Evolutionary conservation across 177 flowering plant genomes (phyloP).

Genomic region (Vitis hybrid): DNA sequence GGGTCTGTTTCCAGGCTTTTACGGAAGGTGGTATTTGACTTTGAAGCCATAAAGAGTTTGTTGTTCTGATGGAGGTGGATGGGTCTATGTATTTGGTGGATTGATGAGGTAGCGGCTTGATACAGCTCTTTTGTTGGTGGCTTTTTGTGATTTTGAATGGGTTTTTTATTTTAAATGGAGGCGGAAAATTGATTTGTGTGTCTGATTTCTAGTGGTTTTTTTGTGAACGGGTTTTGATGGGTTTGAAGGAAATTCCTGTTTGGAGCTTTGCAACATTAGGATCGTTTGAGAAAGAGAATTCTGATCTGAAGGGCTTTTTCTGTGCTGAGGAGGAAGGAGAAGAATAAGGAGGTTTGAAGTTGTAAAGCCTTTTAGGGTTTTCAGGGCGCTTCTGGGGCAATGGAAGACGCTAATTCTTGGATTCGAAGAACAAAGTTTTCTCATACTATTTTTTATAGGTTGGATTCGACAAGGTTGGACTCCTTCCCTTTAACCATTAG

Average conservation of each 20-base stretch:
- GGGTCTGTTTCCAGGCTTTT: slow-evolving; percentile 26
- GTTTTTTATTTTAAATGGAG: slow-evolving; percentile 8
- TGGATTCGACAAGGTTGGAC: slow-evolving; percentile 30
- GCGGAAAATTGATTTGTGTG: slow-evolving; percentile 15
- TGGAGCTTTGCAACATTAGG: slow-evolving; percentile 15
- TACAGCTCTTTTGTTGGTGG: neutral
- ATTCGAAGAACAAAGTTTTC: slow-evolving; percentile 79
- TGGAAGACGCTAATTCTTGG: slow-evolving; percentile 67
- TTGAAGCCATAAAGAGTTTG: slow-evolving; percentile 21
- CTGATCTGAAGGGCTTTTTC: slow-evolving; percentile 15
- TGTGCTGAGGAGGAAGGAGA: slow-evolving; percentile 13
- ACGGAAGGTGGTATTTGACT: slow-evolving; percentile 36
- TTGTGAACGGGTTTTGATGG: slow-evolving; percentile 27
- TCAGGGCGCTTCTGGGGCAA: slow-evolving; percentile 3
- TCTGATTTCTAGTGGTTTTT: neutral
- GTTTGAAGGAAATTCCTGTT: slow-evolving; percentile 23
- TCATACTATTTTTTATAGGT: slow-evolving; percentile 57
- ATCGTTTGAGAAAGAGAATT: slow-evolving; percentile 7
- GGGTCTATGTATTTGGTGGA: too few relatives aligned
- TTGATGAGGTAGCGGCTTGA: slow-evolving; percentile 8
- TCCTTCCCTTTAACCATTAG: slow-evolving; percentile 31
- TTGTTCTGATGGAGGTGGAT: slow-evolving; percentile 8
- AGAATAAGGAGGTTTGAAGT: slow-evolving; percentile 12
- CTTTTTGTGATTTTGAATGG: slow-evolving; percentile 10
- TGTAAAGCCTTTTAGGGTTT: slow-evolving; percentile 17